Evolutionary conservation across 2,329 filamentous ascomycete species (phyloP).

Genomic region (Thelonectria olida): DNA sequence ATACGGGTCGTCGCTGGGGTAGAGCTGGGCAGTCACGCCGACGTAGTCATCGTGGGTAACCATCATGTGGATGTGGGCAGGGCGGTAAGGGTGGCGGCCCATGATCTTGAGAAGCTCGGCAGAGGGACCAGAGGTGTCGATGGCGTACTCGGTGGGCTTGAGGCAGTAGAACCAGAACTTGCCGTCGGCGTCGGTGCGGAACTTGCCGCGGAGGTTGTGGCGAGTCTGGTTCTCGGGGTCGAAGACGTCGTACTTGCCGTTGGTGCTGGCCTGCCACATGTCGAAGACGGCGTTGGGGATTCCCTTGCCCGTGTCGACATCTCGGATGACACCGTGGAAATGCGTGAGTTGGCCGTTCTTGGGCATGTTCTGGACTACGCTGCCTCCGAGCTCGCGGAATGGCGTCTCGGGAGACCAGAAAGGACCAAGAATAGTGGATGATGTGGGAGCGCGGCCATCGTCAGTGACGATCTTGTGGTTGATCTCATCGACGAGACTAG

Average conservation of each 20-base stretch:
- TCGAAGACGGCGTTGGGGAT: slow-evolving; percentile 76
- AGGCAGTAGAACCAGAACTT: slow-evolving; percentile 80
- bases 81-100: slow-evolving; percentile 59
- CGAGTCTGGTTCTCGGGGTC: slow-evolving; percentile 75
- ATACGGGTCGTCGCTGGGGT: slow-evolving; percentile 74
- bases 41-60: slow-evolving; percentile 72
- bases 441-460: slow-evolving; percentile 71
- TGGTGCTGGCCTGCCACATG: slow-evolving; percentile 81
- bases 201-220: slow-evolving; percentile 82
- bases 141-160: slow-evolving; percentile 76
- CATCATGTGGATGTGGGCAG: slow-evolving; percentile 63
- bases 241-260: slow-evolving; percentile 81
- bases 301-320: slow-evolving; percentile 71
- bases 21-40: slow-evolving; percentile 79
- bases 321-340: slow-evolving; percentile 75
- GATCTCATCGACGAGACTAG: slow-evolving; percentile 67
- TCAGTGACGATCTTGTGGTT: slow-evolving; percentile 71
- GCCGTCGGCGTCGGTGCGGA: slow-evolving; percentile 74
- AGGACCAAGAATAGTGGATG: slow-evolving; percentile 78
- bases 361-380: slow-evolving; percentile 70
- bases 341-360: slow-evolving; percentile 67
- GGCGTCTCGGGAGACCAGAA: slow-evolving; percentile 82
- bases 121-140: slow-evolving; percentile 69
- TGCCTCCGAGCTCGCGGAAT: slow-evolving; percentile 72
- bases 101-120: slow-evolving; percentile 54